Evolutionary conservation across 352 stramenopile species (phyloP).

Genomic region (Globisporangium orthogonon): DNA sequence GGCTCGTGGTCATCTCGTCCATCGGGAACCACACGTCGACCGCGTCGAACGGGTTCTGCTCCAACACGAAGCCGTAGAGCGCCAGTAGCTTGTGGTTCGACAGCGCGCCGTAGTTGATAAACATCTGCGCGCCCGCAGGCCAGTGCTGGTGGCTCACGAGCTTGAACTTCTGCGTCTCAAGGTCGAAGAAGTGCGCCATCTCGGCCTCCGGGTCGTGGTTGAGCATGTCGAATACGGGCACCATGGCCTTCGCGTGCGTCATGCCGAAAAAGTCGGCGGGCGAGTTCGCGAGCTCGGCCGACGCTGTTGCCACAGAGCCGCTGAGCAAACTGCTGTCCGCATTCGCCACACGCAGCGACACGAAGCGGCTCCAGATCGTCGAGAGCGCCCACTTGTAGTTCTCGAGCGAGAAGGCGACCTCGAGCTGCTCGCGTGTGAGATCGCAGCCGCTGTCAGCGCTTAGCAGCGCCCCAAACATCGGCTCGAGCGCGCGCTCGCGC

Average conservation of each 20-base stretch:
- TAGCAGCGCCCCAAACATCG: constrained; percentile 38
- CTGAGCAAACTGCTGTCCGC: constrained; percentile 12
- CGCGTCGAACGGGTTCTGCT: constrained; percentile 58
- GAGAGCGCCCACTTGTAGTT: constrained; percentile 83
- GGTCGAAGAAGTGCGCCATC: constrained; percentile 67
- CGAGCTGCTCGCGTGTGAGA: constrained; percentile 13
- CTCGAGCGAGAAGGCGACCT: constrained; percentile 50
- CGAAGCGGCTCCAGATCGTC: constrained; percentile 83
- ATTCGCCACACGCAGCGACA: constrained; percentile 44
- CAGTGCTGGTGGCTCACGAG: constrained; percentile 75
- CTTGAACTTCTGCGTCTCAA: constrained; percentile 37
- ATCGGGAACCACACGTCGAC: constrained; percentile 75
- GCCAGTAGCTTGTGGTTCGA: constrained; percentile 82
- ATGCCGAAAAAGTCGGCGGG: constrained; percentile 12
- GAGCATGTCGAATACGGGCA: constrained; percentile 84
- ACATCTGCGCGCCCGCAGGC: constrained; percentile 60
- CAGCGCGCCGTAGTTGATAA: constrained; percentile 74
- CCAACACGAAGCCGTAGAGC: constrained; percentile 75
- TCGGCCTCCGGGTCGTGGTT: constrained; percentile 76
- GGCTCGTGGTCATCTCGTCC: constrained; percentile 31
- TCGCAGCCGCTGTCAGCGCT: constrained; percentile 17
- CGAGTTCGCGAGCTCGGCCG: background rate
- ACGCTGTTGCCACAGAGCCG: constrained; percentile 7
- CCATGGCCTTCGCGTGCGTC: constrained; percentile 66
- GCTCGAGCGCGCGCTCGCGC: constrained; percentile 29